Base-by-base conservation (phyloP, 768 basidiomycete genomes). In the Lyophyllum decastes region DNA sequence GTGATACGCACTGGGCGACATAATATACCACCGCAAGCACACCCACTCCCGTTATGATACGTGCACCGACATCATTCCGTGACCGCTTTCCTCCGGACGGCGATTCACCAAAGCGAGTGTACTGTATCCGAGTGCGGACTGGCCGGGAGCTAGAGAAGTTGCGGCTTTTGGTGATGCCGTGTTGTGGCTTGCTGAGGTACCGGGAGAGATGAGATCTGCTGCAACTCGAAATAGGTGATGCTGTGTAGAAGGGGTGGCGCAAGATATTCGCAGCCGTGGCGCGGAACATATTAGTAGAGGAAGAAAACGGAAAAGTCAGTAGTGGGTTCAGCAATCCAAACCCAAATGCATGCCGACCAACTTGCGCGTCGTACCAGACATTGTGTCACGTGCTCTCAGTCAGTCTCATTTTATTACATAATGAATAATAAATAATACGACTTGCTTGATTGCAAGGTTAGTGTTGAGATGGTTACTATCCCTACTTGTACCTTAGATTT, bases 1-100 rank as follows among this genome's bases (percentile, higher is more conserved):
- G 5, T 5, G 2, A 17, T 14, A 65, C 61, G 24, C 22, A 79
- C 78, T 79, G 73, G 14, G 66, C 49, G 12, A 74, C 54, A 52
- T 74, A 76, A 55, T 72, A 76, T 0, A 62, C 51, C n/a, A 51
- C 58, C 17, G 65, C 67, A 40, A 65, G 19, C 0, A 57, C 63
- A 26, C 58, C 49, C 2, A 66, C 43, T 19, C 56, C 58, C 3
- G 52, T 22, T 11, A 48, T 44, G 2, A 55, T 6, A 22, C 52
- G 38, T 14, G 53, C 19, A 4, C 41, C 38, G 1, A 8, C 35
- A 25, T 38, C 33, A 10, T 27, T 11, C 0, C 11, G 9, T 1
- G 14, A 30, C 16, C 19, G 14, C 22, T n/a, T 16, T 48, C 35
- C 40, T 12, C 16, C 12, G 12, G 30, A 30, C 4, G 30, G 30